Percentiles rank a stretch among this genome's conserved stretches.
phyloP scores from a whole-genome alignment of 2,329 filamentous ascomycete genomes.

The Alternaria gansuensis region DNA sequence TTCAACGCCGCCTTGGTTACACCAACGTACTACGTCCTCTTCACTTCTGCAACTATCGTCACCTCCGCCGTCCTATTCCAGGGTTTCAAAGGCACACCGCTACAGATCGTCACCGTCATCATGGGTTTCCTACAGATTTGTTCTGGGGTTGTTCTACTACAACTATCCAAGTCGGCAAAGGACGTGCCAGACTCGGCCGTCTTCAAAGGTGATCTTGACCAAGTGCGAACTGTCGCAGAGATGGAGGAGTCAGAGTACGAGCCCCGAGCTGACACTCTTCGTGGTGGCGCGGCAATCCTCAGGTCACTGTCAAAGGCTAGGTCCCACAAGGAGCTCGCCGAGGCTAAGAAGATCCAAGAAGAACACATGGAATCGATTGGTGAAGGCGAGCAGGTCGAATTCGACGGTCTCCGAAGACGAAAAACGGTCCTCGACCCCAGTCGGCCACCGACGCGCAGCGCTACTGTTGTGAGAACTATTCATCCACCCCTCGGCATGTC shows the following conservation, averaged over 20 bases:
- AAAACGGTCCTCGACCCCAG: conserved; percentile 64
- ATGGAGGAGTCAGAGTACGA: conserved; percentile 96
- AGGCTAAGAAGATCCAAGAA: conserved; percentile 78
- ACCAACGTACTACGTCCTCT: conserved; percentile 98
- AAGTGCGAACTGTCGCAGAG: conserved; percentile 93
- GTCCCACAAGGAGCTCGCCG: conserved; percentile 79
- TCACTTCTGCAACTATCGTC: conserved; percentile 93
- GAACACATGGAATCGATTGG: conserved; percentile 82
- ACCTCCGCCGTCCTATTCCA: conserved; percentile 91
- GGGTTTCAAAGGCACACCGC: conserved; percentile 87
- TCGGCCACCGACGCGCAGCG: conserved; percentile 37
- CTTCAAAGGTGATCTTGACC: conserved; percentile 90
- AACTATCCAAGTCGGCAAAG: conserved; percentile 97
- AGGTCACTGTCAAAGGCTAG: conserved; percentile 80
- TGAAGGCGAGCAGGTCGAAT: conserved; percentile 85
- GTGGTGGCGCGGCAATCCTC: conserved; percentile 87
- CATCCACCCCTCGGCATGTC: conserved; percentile 91
- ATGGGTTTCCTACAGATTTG: conserved; percentile 96
- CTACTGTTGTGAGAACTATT: conserved; percentile 58
- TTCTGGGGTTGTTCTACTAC: conserved; percentile 86
- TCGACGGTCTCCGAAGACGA: conserved; percentile 86
- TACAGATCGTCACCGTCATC: conserved; percentile 85
- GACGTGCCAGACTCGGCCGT: conserved; percentile 94
- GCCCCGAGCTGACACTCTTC: conserved; percentile 94
- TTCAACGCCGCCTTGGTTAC: conserved; percentile 98